Conservation (phyloP, 441 rosid genomes). For the Arabidopsis hybrid region DNA sequence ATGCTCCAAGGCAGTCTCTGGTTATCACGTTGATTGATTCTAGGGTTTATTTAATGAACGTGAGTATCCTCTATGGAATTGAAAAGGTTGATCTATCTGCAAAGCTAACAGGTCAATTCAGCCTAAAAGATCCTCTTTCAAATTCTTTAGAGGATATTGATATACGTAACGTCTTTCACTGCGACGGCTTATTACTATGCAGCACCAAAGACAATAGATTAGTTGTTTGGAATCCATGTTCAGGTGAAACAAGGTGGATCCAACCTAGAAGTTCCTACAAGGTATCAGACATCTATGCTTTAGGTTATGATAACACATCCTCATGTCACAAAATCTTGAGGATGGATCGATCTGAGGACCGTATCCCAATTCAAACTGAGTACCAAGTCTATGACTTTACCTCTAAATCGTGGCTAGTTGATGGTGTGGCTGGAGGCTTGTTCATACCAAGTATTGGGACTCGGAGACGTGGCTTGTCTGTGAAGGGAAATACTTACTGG, state of each 20-base stretch:
- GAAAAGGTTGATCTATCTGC: not conserved
- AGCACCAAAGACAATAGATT: not conserved
- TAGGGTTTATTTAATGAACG: not conserved
- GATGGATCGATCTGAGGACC: not conserved
- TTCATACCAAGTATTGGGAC: not conserved
- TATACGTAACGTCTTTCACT: conserved; percentile 6
- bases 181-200: conserved; percentile 27
- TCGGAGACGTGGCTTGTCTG: not conserved
- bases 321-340: conserved; percentile 25
- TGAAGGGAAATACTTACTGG: conserved; percentile 30
- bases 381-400: conserved; percentile 24
- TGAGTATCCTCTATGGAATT: not conserved
- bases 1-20: conserved; percentile 3
- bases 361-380: not conserved
- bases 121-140: conserved; percentile 18
- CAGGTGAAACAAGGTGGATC: conserved; percentile 21
- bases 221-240: conserved; percentile 15
- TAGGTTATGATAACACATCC: conserved; percentile 6
- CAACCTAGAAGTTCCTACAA: not conserved
- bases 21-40: not conserved
- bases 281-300: not conserved
- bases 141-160: not conserved
- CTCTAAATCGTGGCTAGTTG: conserved; percentile 13
- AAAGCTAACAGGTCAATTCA: not conserved
- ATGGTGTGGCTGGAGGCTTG: conserved; percentile 4